phyloP scores from a whole-genome alignment of 2,329 filamentous ascomycete genomes.

The Ramichloridium luteum region DNA sequence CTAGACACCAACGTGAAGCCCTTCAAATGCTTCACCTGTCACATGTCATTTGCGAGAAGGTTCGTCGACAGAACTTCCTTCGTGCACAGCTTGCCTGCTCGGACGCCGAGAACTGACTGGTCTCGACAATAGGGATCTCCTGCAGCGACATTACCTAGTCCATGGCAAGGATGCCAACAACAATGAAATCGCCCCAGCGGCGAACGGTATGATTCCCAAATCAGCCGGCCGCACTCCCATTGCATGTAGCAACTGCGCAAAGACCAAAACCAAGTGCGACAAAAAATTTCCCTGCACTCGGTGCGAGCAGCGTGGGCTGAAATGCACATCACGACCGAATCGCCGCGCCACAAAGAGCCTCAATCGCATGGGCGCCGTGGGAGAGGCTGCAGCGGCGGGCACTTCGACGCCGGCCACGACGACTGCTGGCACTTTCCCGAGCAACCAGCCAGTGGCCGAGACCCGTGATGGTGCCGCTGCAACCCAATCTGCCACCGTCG shows the following conservation, averaged over 20 bases:
- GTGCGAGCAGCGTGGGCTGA: slow-evolving; percentile 38
- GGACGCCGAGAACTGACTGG: slow-evolving; percentile 4
- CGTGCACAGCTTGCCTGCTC: neutral
- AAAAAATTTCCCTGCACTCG: slow-evolving; percentile 43
- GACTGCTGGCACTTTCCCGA: slow-evolving; percentile 33
- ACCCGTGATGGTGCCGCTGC: too few species aligned
- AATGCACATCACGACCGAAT: slow-evolving; percentile 37
- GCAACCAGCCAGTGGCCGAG: slow-evolving; percentile 26
- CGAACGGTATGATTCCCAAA: slow-evolving; percentile 40
- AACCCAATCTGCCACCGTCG: too few species aligned
- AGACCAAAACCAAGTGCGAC: slow-evolving; percentile 43
- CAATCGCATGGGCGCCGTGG: slow-evolving; percentile 21
- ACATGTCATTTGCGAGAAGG: slow-evolving; percentile 43
- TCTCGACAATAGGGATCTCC: slow-evolving; percentile 30
- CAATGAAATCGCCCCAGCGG: slow-evolving; percentile 36
- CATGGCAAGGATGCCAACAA: slow-evolving; percentile 40
- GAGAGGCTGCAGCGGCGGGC: neutral
- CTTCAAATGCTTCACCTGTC: slow-evolving; percentile 43
- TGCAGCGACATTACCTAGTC: slow-evolving; percentile 41
- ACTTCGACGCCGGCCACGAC: too few species aligned
- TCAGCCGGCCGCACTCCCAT: slow-evolving; percentile 41
- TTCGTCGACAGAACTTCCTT: slow-evolving; percentile 20
- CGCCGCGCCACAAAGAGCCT: slow-evolving; percentile 36
- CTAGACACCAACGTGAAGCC: slow-evolving; percentile 45
- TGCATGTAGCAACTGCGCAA: slow-evolving; percentile 42